Evolutionary conservation across 140 eudicot species (phyloP), one percentile per base, ranked within the genome.

Genomic region (Cichorium intybus): DNA sequence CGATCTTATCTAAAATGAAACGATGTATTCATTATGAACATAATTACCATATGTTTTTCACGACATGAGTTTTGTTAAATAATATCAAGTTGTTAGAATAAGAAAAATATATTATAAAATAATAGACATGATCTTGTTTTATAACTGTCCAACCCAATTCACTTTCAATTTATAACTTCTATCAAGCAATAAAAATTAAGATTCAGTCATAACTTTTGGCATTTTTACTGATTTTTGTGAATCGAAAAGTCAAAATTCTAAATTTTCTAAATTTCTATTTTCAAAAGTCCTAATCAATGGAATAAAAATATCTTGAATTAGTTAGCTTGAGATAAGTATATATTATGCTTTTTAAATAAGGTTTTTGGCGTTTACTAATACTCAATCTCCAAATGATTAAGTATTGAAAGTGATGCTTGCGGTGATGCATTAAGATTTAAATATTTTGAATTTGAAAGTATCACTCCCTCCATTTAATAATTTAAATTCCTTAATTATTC

Each of bases 301-400:
- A 15, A 50, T 15, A 26, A 0, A 37, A 54, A 68, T 55, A 26
- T 54, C 55, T 24, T 39, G 56, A 11, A 55, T 39, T 68, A 55
- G 52, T 68, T 55, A 26, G 53, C 52, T n/a, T 37, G 37, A 41
- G 73, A 68, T 54, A 68, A 68, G 22, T 53, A 68, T 9, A 27
- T 21, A 10, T 24, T 39, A 54, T 55, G 73, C 17, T 55, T 52
- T 54, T 52, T 23, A 24, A 24, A 10, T 16, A 6, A 28, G 2
- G 2, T 17, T 18, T 23, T 39, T 39, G 56, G 15, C 51, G 35
- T 54, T 54, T 47, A 28, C 33, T 64, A 31, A 18, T 64, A 20
- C 48, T 49, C 23, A 61, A n/a, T n/a, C 48, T 64, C 18, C 46
- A 55, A 43, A 39, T 55, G 64, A 68, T 24, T 61, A 61, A 41